These are phyloP conservation scores for Xylariaceae sp. DNA, from an alignment of 2,329 filamentous ascomycete species.

Conservation along the genomic window DNA sequence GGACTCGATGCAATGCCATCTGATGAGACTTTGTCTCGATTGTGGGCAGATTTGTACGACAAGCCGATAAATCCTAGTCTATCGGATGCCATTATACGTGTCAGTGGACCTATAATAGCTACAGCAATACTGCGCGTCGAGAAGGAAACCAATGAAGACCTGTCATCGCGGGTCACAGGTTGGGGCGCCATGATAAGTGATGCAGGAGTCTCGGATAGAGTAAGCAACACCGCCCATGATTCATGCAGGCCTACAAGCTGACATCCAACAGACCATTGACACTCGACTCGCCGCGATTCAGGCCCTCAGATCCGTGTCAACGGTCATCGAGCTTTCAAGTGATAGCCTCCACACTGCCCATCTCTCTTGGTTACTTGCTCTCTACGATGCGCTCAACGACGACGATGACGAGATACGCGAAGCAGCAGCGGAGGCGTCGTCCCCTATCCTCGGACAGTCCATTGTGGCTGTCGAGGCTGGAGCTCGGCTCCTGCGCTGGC, in stretches of 20 bases:
- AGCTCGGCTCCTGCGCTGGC: conserved; percentile 39
- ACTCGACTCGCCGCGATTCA: conserved; percentile 56
- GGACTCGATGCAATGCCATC: conserved; percentile 27
- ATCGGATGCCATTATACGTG: conserved; percentile 44
- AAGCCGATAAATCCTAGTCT: conserved; percentile 43
- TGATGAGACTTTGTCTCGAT: conserved; percentile 27
- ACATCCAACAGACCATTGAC: conserved; percentile 52
- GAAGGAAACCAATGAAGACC: conserved; percentile 7
- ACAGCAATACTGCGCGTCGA: conserved; percentile 20
- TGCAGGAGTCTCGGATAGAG: conserved; percentile 45
- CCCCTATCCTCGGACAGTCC: conserved; percentile 39
- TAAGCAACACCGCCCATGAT: conserved; percentile 22
- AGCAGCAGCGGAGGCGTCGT: conserved; percentile 49
- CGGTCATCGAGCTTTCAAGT: conserved; percentile 10
- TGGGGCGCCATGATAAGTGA: conserved; percentile 50
- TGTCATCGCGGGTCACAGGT: conserved; percentile 20
- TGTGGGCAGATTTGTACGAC: conserved; percentile 37
- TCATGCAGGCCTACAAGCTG: background rate
- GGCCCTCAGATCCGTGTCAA: conserved; percentile 51
- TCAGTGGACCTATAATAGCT: conserved; percentile 42
- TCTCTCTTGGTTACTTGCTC: conserved; percentile 55
- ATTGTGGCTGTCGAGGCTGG: conserved; percentile 46
- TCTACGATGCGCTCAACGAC: conserved; percentile 78
- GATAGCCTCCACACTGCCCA: conserved; percentile 30
- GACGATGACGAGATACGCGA: conserved; percentile 87